Evolutionary conservation across 108 stramenopile species (phyloP).

Genomic region (Cylindrotheca fusiformis): DNA sequence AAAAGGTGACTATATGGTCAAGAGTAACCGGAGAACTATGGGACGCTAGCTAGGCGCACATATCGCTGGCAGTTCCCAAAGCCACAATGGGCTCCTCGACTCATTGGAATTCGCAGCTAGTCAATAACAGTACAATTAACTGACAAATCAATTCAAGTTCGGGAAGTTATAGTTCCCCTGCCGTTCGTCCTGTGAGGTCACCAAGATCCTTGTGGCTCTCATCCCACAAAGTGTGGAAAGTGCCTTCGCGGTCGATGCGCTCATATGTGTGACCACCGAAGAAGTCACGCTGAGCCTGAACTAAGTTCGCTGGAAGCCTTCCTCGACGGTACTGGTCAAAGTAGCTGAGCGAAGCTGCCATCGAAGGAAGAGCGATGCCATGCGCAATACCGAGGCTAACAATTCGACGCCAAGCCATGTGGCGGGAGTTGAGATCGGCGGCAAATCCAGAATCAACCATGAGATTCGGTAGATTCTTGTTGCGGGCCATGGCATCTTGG

Average conservation of each 20-base stretch:
- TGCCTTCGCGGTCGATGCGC: constrained; percentile 79
- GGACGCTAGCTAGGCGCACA: constrained; percentile 39
- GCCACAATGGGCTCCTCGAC: no score
- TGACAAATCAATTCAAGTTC: no score
- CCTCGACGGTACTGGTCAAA: constrained; percentile 94
- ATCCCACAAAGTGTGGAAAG: constrained; percentile 92
- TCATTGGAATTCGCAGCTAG: no score
- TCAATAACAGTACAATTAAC: no score
- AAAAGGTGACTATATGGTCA: constrained; percentile 69
- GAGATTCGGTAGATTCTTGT: constrained; percentile 82
- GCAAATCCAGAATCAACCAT: constrained; percentile 94
- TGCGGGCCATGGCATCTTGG: constrained; percentile 74
- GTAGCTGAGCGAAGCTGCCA: constrained; percentile 90
- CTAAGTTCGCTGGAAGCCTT: constrained; percentile 90
- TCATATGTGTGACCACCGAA: constrained; percentile 99
- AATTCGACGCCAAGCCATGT: constrained; percentile 91
- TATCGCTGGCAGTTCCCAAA: no score
- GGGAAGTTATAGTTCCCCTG: constrained; percentile 66
- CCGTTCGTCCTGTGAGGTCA: constrained; percentile 84
- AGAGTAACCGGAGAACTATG: constrained; percentile 74
- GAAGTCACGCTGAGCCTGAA: constrained; percentile 98
- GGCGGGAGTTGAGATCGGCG: constrained; percentile 72
- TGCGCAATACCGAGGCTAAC: constrained; percentile 87
- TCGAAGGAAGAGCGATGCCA: constrained; percentile 89
- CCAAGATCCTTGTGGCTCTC: constrained; percentile 94